Evolutionary conservation across 1,284 basidiomycete species (phyloP), one percentile per base, ranked within the genome.

Genomic region (Volvariella volvacea): DNA sequence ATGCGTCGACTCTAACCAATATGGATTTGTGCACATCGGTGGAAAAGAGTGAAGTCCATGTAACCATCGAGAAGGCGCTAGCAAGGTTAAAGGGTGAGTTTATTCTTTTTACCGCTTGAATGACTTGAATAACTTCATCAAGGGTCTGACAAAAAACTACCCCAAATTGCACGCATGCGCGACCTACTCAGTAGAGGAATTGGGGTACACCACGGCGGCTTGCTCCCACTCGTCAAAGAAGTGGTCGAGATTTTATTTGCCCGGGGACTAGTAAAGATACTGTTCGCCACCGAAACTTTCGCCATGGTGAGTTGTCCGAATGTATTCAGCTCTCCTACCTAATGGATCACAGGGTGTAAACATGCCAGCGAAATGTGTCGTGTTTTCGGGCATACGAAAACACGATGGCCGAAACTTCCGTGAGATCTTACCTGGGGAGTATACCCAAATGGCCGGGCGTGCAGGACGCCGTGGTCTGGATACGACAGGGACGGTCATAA

Each of bases 201-300:
- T 44, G 96, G 94, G 9, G 89, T 99, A 0, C 96, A 99, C 64
- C 96, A 99, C 56, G 95, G 96, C 36, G 96, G 96, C 3, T 72
- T 99, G 4, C 69, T 99, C 2, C 96, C 96, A 0, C 88, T 99
- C 31, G 92, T 99, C 34, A 99, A 99, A 71, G 92, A 96, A 76
- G 92, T 90, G 7, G 95, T 99, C 14, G 95, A 99, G 62, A 87
- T 99, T 34, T 73, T 99, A 14, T 99, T 99, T 60, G 89, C 93
- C 7, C 81, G 93, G 28, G 96, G 96, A 17, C 71, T 99, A 31
- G 95, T 99, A 48, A 99, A 99, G 65, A 85, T 98, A 14, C 68
- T 99, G 8, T 99, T 99, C 59, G 96, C 96, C 0, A 99, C 96
- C 0, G 96, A 99, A 65, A 99, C 96, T 0, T 99, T 99, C 62